Conservation (phyloP, 2,329 filamentous ascomycete genomes). For the Apiospora malaysiana region DNA sequence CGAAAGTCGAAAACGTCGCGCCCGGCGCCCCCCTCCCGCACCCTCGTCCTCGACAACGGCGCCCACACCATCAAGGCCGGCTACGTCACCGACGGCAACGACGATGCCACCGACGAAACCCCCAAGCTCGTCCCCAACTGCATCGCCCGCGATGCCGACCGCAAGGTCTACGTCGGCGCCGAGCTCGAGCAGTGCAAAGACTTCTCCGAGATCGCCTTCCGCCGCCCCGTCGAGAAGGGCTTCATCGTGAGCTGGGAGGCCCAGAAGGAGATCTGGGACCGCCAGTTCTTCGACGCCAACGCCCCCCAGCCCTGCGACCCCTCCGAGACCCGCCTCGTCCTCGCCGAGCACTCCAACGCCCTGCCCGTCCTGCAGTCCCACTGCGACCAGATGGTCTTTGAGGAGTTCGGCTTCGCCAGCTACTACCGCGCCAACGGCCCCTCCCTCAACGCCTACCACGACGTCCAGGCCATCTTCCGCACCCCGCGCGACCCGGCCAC, state of each 20-base stretch:
- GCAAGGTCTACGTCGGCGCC: constrained; percentile 78
- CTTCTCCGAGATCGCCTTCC: constrained; percentile 86
- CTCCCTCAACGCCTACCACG: constrained; percentile 81
- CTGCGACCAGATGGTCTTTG: constrained; percentile 95
- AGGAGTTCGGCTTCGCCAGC: constrained; percentile 91
- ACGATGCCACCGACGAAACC: constrained; percentile 41
- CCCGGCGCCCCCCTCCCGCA: constrained; percentile 63
- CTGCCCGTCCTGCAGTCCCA: constrained; percentile 83
- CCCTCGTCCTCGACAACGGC: constrained; percentile 92
- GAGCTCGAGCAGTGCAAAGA: constrained; percentile 82
- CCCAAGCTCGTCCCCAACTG: constrained; percentile 86
- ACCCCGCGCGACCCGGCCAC: constrained; percentile 57
- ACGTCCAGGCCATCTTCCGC: constrained; percentile 72
- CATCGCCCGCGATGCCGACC: constrained; percentile 81
- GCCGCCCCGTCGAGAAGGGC: constrained; percentile 90
- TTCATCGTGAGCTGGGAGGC: constrained; percentile 97
- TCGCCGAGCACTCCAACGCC: constrained; percentile 86
- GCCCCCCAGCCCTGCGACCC: constrained; percentile 76
- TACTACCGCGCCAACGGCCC: constrained; percentile 80
- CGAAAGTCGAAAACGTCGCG: constrained; percentile 58
- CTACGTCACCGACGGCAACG: constrained; percentile 59
- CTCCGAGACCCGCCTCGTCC: constrained; percentile 78
- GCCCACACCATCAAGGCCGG: constrained; percentile 92
- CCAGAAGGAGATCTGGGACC: constrained; percentile 94
- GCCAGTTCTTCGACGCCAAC: constrained; percentile 77